Evolutionary conservation across 164 flowering plant species (phyloP).

Genomic region (Chloranthus sessilifolius): DNA sequence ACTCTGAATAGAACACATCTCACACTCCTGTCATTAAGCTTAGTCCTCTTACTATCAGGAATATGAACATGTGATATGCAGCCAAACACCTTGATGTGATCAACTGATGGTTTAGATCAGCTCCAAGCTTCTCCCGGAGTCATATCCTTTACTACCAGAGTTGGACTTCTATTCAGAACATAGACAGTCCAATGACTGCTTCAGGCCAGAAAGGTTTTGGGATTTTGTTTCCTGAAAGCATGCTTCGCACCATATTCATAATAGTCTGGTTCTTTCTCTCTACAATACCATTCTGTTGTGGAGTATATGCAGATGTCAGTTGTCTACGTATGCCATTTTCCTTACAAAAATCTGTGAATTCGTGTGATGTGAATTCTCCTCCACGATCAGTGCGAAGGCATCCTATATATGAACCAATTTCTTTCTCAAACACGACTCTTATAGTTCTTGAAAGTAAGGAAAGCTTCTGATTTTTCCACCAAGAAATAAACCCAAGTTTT

Average conservation of each 20-base stretch:
- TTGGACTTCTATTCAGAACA: not conserved
- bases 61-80: too few relatives aligned
- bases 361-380: too few relatives aligned
- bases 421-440: not conserved
- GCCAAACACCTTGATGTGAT: not conserved
- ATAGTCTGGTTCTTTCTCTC: not conserved
- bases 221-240: not conserved
- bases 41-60: too few relatives aligned
- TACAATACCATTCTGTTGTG: not conserved
- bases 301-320: too few relatives aligned
- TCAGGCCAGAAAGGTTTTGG: not conserved
- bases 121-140: too few relatives aligned
- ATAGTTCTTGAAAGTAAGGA: not conserved
- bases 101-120: not conserved
- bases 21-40: too few relatives aligned
- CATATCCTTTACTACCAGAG: not conserved
- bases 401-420: not conserved
- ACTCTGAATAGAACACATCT: not conserved
- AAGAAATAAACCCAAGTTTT: slow-evolving; percentile 8
- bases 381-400: not conserved
- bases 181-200: too few relatives aligned
- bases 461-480: slow-evolving; percentile 7
- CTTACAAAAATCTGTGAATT: not conserved
- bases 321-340: not conserved
- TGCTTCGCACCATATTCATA: too few relatives aligned